phyloP scores from a whole-genome alignment of 78 protist species.

The Tieghemostelium lacteum region DNA sequence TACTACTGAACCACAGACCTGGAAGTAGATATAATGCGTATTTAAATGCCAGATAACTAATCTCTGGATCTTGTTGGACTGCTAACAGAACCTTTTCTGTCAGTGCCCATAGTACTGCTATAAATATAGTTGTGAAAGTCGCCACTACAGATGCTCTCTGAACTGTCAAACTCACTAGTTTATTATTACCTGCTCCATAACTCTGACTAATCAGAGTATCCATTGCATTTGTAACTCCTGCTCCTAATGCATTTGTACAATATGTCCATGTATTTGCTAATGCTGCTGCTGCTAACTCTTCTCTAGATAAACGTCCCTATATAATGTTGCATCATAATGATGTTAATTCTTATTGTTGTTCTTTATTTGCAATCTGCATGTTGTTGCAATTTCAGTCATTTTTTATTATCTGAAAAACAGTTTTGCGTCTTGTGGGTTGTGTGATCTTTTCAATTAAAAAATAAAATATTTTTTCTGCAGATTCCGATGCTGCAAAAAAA shows the following conservation, averaged over 20 bases:
- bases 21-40: constrained; percentile 50
- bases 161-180: constrained; percentile 31
- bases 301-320: constrained; percentile 9
- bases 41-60: constrained; percentile 13
- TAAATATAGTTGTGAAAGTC: background rate
- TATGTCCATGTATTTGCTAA: constrained; percentile 77
- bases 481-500: background rate
- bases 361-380: background rate
- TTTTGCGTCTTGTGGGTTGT: background rate
- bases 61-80: constrained; percentile 9
- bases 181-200: constrained; percentile 53
- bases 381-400: no score
- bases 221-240: constrained; percentile 59
- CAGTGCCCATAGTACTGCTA: constrained; percentile 21
- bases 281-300: constrained; percentile 61
- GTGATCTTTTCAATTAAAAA: no score
- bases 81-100: constrained; percentile 29
- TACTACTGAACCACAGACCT: constrained; percentile 46
- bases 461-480: background rate
- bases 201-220: constrained; percentile 62
- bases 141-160: constrained; percentile 57
- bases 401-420: background rate
- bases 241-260: constrained; percentile 33
- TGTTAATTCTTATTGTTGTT: background rate
- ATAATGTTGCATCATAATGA: background rate